phyloP scores from a whole-genome alignment of 768 basidiomycete species.

The Porpolomopsis calyptriformis region DNA sequence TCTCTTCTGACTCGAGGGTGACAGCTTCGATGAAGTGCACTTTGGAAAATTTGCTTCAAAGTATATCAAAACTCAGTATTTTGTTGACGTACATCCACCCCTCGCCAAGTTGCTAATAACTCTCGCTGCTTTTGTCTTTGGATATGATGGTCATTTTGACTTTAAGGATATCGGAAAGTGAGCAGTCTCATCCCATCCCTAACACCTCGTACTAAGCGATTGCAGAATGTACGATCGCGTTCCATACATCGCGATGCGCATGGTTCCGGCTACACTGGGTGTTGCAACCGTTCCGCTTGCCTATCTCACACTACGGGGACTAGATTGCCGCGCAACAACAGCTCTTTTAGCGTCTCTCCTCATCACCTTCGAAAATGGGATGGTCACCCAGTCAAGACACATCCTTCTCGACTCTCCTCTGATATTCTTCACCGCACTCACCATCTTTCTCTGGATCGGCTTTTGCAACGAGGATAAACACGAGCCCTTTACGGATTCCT shows the following conservation, averaged over 20 bases:
- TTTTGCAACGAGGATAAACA: slow-evolving; percentile 89
- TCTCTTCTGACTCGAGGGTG: slow-evolving; percentile 2
- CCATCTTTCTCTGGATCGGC: slow-evolving; percentile 75
- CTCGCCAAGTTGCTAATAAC: slow-evolving; percentile 94
- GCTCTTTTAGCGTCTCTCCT: slow-evolving; percentile 85
- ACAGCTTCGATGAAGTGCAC: slow-evolving; percentile 95
- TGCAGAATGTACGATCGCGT: slow-evolving; percentile 71
- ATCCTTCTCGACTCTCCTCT: slow-evolving; percentile 98
- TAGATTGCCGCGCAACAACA: slow-evolving; percentile 87
- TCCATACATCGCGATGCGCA: slow-evolving; percentile 94
- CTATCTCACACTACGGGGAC: slow-evolving; percentile 87
- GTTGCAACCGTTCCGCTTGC: slow-evolving; percentile 81
- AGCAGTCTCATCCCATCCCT: slow-evolving; percentile 19
- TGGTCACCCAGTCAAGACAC: slow-evolving; percentile 90
- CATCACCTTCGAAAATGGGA: slow-evolving; percentile 93
- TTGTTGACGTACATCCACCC: slow-evolving; percentile 94
- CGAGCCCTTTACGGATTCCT: slow-evolving; percentile 68
- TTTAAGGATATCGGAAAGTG: slow-evolving; percentile 98
- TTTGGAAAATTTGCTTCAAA: slow-evolving; percentile 95
- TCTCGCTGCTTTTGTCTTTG: slow-evolving; percentile 73
- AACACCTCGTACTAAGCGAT: not conserved
- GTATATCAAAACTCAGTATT: slow-evolving; percentile 88
- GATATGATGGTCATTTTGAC: slow-evolving; percentile 90
- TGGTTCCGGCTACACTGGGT: slow-evolving; percentile 86
- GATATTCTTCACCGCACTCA: slow-evolving; percentile 93